phyloP scores from a whole-genome alignment of 2,329 filamentous ascomycete genomes.

The Trichoderma citrinoviride region DNA sequence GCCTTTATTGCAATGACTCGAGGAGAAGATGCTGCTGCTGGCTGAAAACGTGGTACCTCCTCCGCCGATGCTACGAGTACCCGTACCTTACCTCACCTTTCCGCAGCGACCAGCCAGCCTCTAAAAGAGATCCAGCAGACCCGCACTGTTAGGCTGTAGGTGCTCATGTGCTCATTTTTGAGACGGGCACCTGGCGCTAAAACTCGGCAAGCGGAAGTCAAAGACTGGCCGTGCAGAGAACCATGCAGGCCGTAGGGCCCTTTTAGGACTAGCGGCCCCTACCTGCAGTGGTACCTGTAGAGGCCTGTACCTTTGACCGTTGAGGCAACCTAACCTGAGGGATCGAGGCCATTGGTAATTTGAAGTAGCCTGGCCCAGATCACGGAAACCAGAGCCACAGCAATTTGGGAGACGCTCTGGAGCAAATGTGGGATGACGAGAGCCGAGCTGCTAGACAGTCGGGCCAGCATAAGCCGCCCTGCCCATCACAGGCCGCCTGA shows the following conservation, averaged over 20 bases:
- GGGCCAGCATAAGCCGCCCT: constrained; percentile 3
- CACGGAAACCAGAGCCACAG: neutral
- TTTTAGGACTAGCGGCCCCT: constrained; percentile 11
- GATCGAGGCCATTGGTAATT: neutral
- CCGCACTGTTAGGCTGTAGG: constrained; percentile 40
- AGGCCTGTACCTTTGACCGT: neutral
- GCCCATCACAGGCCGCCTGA: neutral
- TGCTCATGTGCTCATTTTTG: constrained; percentile 48
- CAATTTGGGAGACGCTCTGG: constrained; percentile 1
- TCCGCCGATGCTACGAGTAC: neutral
- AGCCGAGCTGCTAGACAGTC: neutral
- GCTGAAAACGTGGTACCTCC: too few relatives aligned
- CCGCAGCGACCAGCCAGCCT: neutral
- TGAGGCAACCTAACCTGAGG: too few relatives aligned
- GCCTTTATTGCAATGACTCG: too few relatives aligned
- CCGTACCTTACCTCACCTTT: neutral
- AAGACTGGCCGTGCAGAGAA: constrained; percentile 24
- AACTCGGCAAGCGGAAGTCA: constrained; percentile 40
- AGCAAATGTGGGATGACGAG: constrained; percentile 1
- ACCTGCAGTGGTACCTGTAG: neutral
- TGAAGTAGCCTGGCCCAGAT: neutral
- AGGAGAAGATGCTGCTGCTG: too few relatives aligned
- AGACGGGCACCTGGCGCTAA: constrained; percentile 43
- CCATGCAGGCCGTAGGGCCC: constrained; percentile 20
- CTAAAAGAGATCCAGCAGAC: constrained; percentile 26